Conservation (phyloP, 345 rosid genomes). For the Excoecaria cochinchinensis region DNA sequence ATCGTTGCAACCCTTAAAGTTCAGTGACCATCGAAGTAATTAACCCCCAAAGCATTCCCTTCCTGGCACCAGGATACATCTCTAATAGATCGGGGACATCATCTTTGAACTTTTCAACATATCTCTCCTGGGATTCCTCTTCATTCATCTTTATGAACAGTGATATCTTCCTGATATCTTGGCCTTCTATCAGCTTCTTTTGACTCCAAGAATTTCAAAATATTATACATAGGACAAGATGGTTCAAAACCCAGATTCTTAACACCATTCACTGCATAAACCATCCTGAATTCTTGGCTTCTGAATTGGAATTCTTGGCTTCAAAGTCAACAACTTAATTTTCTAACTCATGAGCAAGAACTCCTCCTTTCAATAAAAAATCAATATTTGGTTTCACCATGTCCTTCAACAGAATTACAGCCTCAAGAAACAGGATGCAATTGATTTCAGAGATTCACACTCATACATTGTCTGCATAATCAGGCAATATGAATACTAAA, state of each 20-base stretch:
- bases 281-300: slow-evolving; percentile 14
- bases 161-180: slow-evolving; percentile 24
- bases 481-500: too few species aligned
- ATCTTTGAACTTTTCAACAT: not conserved
- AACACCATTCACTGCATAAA: slow-evolving; percentile 11
- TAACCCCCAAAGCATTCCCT: too few species aligned
- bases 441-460: too few species aligned
- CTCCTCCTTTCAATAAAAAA: slow-evolving; percentile 21
- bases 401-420: not conserved
- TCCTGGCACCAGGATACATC: slow-evolving; percentile 11
- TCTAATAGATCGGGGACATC: slow-evolving; percentile 27
- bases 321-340: slow-evolving; percentile 11
- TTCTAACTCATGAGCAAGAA: not conserved
- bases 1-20: too few species aligned
- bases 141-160: slow-evolving; percentile 6
- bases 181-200: slow-evolving; percentile 28
- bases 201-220: slow-evolving; percentile 21
- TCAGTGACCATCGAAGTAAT: too few species aligned
- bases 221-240: slow-evolving; percentile 11
- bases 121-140: too few species aligned
- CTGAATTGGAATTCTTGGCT: slow-evolving; percentile 11
- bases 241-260: slow-evolving; percentile 28
- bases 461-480: too few species aligned
- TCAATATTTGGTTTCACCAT: slow-evolving; percentile 26
- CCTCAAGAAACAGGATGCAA: too few species aligned